Base-by-base conservation (phyloP, 257 asterid species). In the Leptodermis oblonga region DNA sequence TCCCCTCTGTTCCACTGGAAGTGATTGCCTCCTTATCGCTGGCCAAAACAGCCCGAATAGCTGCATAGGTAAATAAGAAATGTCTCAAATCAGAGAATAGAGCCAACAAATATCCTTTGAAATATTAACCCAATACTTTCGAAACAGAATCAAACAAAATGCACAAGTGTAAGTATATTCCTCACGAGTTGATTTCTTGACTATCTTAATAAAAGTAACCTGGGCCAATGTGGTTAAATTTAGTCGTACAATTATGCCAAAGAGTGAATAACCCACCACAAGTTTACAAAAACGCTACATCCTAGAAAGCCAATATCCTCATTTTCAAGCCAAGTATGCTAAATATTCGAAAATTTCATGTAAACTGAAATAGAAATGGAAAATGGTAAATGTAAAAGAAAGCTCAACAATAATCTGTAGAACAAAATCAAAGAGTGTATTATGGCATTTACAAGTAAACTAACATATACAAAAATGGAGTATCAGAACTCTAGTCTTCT, bases 1-100 rank as follows among this genome's bases (percentile, higher is more conserved):
- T 86, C 41, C 79, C 91, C 48, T 75, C 81, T 2, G 72, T 46
- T 39, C 74, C 76, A 71, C 58, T 70, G 70, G 91, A 81, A 65
- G 81, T 68, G 39, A 72, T 39, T 26, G 85, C 75, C 70, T 83
- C 90, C 66, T 79, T 88, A 65, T 79, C 86, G 80, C 88, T 77
- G 67, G 87, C 81, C 88, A 88, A 67, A 51, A 83, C 92, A 41
- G 94, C 92, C 70, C 58, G 88, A 79, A 87, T 77, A 77, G 75
- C 97, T 90, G 87, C 84, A 45, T 12, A 8, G 62, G 51, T 17
- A 3, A 52, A 22, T 28, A 43, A 70, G 56, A 67, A 31, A 51
- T 28, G 58, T 60, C 10, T 30, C 13, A 56, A 28, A 64, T 52
- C 7, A 46, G 42, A 53, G 13, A 37, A 20, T 48, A 62, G 17